Percentiles rank a stretch among this genome's conserved stretches.
phyloP scores from a whole-genome alignment of 1,284 basidiomycete genomes.

The Ustilago curta region DNA sequence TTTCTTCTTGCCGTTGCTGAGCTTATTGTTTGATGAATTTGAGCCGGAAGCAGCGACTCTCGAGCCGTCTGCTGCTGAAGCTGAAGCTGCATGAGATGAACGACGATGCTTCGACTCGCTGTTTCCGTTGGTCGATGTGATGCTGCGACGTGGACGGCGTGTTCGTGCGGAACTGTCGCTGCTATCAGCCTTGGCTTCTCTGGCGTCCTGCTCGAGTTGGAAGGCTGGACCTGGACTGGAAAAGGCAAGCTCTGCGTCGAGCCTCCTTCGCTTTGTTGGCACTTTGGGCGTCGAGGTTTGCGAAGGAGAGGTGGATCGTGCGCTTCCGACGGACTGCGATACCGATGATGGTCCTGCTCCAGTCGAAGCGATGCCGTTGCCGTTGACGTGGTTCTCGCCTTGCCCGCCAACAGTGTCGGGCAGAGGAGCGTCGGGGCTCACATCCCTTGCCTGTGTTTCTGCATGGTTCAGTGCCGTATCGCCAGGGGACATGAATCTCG shows the following conservation, averaged over 20 bases:
- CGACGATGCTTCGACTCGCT: conserved; percentile 15
- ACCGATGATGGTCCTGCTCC: conserved; percentile 35
- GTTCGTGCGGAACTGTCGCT: conserved; percentile 20
- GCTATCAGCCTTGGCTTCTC: conserved; percentile 13
- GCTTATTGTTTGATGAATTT: conserved; percentile 6
- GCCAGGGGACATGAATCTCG: conserved; percentile 40
- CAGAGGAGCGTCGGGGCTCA: conserved; percentile 22
- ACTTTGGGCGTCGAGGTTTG: conserved; percentile 23
- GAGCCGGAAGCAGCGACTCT: not conserved
- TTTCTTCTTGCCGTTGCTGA: conserved; percentile 13
- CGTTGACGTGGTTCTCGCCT: conserved; percentile 19
- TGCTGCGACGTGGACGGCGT: conserved; percentile 35
- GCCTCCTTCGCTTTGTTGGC: conserved; percentile 46
- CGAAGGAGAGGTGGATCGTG: conserved; percentile 21
- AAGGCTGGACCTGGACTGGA: conserved; percentile 65
- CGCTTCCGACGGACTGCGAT: conserved; percentile 13
- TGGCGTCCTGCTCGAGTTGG: conserved; percentile 25
- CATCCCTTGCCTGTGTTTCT: conserved; percentile 28
- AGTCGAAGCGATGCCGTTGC: conserved; percentile 4
- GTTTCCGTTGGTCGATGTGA: conserved; percentile 10
- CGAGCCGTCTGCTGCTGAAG: conserved; percentile 15
- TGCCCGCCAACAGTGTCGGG: conserved; percentile 4
- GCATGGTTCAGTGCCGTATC: conserved; percentile 30
- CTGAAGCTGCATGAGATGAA: not conserved
- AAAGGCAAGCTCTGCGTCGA: conserved; percentile 61